Conservation (phyloP, 169 alveolate genomes). For the Babesia ovata region DNA sequence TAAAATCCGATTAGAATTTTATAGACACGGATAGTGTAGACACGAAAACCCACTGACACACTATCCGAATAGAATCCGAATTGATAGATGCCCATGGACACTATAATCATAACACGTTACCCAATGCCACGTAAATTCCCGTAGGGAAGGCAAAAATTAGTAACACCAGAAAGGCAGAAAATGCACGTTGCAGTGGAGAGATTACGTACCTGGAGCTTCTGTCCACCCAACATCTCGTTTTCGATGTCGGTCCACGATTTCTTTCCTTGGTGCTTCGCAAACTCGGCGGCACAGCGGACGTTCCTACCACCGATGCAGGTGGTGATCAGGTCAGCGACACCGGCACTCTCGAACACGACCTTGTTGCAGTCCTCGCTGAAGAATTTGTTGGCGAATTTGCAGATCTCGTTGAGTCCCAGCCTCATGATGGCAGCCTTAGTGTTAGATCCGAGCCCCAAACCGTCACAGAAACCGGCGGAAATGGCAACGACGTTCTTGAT, state of each 20-base stretch:
- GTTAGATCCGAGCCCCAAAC: conserved; percentile 89
- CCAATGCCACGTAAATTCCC: no score
- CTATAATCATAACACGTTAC: not conserved
- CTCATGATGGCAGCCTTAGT: conserved; percentile 93
- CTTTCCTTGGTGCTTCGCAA: conserved; percentile 81
- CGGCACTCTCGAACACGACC: conserved; percentile 89
- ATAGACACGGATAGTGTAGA: no score
- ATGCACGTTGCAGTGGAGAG: no score
- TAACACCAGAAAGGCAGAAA: no score
- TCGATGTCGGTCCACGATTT: conserved; percentile 88
- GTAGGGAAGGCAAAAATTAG: no score
- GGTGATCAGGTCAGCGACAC: conserved; percentile 91
- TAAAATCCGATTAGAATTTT: no score
- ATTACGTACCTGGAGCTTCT: conserved; percentile 82
- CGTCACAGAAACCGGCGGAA: conserved; percentile 94
- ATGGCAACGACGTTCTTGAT: conserved; percentile 90
- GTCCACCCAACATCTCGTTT: conserved; percentile 87
- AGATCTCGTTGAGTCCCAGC: conserved; percentile 88
- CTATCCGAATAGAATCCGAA: no score
- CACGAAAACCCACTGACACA: not conserved
- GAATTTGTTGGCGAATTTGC: conserved; percentile 75
- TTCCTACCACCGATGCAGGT: conserved; percentile 92
- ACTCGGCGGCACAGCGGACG: conserved; percentile 89
- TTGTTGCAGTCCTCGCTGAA: conserved; percentile 76
- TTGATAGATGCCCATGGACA: no score